Base-by-base conservation (phyloP, 2,329 filamentous ascomycete species). In the Ceratocystis lukuohia region DNA sequence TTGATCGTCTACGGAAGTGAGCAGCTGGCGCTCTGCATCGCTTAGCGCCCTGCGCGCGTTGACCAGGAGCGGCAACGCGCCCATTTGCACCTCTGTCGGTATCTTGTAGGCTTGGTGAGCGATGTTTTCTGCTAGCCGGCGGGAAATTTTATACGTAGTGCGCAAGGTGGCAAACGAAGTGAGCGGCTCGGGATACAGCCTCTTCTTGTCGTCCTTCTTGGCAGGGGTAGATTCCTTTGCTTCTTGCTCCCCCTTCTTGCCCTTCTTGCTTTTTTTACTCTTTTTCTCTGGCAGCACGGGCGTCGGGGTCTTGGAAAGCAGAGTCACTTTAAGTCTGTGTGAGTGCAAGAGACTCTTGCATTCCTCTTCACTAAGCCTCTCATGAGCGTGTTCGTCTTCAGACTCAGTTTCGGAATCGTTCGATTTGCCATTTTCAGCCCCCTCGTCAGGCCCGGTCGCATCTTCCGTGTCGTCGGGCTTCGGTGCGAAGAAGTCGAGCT, bases 21-120 rank as follows among this genome's bases (percentile, higher is more conserved):
- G 41, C 3, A 20, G 50, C 22, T 22, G 57, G 33, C 37, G 37
- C 15, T 59, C 45, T 12, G 33, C 41, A 5, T 48, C 61, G 7
- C 74, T 74, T 37, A 85, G 75, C 0, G 82, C 82, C 66, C 75
- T 77, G 69, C 80, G 77, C 0, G 83, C 80, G 17, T 80, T 76
- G 37, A 97, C 77, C 45, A 97, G 78, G 59, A 97, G 76, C 33
- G 94, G 93, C 69, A 99, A 76, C 71, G 87, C 88, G 2, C 84
- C 92, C 75, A 97, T 83, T 74, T 99, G 94, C 12, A 99, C 92
- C 76, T 97, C 93, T 0, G 94, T 99, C 12, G 94, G 94, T 66
- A 91, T 79, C 45, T 82, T 84, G 74, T 96, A 99, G 10, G 89
- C 91, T 76, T 97, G 90, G n/a, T 84, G 81, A 15, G 83, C 79